Conservation (phyloP, 306 rosid genomes). For the Inga laurina region DNA sequence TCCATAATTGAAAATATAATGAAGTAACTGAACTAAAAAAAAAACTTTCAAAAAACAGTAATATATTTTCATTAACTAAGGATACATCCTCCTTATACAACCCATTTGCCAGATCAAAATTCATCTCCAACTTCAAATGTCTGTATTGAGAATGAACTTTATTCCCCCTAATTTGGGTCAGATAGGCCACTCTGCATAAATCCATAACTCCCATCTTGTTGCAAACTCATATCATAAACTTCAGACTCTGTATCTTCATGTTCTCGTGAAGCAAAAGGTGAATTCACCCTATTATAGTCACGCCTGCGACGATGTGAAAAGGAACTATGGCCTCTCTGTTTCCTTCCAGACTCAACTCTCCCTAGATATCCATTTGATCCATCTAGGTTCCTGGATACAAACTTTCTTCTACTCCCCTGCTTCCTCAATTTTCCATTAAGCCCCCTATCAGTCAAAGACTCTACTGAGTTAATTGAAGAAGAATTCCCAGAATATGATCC, state of each 20-base stretch:
- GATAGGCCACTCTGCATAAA: slow-evolving; percentile 42
- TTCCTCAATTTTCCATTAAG: slow-evolving; percentile 41
- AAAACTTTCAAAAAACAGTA: background rate
- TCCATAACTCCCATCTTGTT: slow-evolving; percentile 68
- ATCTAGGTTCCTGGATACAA: slow-evolving; percentile 32
- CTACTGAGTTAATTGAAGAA: slow-evolving; percentile 29
- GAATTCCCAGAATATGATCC: slow-evolving; percentile 29
- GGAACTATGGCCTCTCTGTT: slow-evolving; percentile 37
- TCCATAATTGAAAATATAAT: background rate
- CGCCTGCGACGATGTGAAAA: slow-evolving; percentile 19
- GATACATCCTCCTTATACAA: slow-evolving; percentile 25
- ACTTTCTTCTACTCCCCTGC: slow-evolving; percentile 40
- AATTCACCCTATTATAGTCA: slow-evolving; percentile 22
- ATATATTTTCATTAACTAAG: slow-evolving; percentile 4
- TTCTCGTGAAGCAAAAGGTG: slow-evolving; percentile 36
- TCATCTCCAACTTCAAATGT: slow-evolving; percentile 11
- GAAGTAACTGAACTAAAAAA: background rate
- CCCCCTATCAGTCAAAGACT: slow-evolving; percentile 6
- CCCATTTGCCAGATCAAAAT: slow-evolving; percentile 7
- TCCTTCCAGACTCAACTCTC: slow-evolving; percentile 45
- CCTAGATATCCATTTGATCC: slow-evolving; percentile 43
- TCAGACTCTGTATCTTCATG: slow-evolving; percentile 44
- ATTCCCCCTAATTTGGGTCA: slow-evolving; percentile 17
- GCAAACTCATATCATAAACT: slow-evolving; percentile 75
- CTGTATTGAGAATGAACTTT: background rate